Evolutionary conservation across 192 early-diverging fungal genomes (phyloP).

Genomic region (Coemansia asiatica): DNA sequence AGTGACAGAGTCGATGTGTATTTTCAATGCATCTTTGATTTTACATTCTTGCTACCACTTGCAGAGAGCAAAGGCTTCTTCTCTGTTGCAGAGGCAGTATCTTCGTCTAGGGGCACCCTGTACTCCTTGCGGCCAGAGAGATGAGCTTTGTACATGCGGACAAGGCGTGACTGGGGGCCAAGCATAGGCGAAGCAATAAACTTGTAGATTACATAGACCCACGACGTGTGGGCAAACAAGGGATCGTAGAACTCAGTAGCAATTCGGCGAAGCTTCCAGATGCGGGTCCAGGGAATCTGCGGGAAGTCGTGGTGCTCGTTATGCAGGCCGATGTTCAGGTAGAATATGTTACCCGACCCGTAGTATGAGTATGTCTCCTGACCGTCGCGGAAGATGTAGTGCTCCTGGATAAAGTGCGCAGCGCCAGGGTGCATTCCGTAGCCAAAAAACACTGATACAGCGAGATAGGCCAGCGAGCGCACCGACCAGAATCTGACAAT

Average conservation of each 20-base stretch:
- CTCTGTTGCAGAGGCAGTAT: neutral
- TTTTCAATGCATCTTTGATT: neutral
- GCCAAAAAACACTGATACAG: constrained; percentile 74
- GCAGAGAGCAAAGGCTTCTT: neutral
- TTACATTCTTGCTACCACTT: neutral
- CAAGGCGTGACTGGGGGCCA: constrained; percentile 79
- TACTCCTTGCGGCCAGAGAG: constrained; percentile 68
- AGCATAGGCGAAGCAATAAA: constrained; percentile 74
- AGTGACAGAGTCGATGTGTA: neutral
- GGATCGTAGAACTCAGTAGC: constrained; percentile 91
- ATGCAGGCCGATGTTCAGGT: constrained; percentile 95
- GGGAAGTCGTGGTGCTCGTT: constrained; percentile 98
- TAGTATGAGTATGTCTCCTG: constrained; percentile 98
- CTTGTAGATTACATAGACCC: constrained; percentile 75
- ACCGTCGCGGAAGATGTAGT: constrained; percentile 90
- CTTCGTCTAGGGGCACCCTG: constrained; percentile 15
- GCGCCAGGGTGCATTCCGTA: constrained; percentile 89
- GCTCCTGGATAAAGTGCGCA: constrained; percentile 95
- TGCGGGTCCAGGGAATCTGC: constrained; percentile 80
- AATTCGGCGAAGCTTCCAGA: constrained; percentile 72
- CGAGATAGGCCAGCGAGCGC: constrained; percentile 66
- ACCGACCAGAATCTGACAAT: constrained; percentile 59
- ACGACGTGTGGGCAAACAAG: constrained; percentile 78
- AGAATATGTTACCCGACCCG: constrained; percentile 78
- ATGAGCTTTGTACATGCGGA: constrained; percentile 69